Base-by-base conservation (phyloP, 176 grass and related monocot genomes). In the Puccinellia tenuiflora region DNA sequence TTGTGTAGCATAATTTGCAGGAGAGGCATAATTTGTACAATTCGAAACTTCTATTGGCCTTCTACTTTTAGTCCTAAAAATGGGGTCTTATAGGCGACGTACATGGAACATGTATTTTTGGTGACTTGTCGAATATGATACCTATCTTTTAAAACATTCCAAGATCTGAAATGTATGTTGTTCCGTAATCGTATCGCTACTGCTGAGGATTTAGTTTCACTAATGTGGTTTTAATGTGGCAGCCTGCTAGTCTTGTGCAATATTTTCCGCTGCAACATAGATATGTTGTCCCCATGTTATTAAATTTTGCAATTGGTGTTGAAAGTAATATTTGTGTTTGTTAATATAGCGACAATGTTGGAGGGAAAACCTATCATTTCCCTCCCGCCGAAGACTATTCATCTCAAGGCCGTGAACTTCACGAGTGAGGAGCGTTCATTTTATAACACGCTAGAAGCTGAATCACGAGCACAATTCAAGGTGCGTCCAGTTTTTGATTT, bases 401-500 rank as follows among this genome's bases (percentile, higher is more conserved):
- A 81, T 83, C 86, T 99, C 45, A 96, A 94, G 84, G 92, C 63
- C 5, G 97, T 96, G 68, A 88, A 85, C 70, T 99, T 99, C 81
- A 92, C 91, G 5, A 29, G 35, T 29, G 88, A 99, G 24, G 97
- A 99, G 85, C 91, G 97, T 25, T 48, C 81, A 75, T 99, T 99
- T 86, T 99, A 99, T 84, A 89, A 90, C 45, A 79, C 20, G 20
- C 76, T 99, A 78, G 97, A 99, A 90, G 80, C 93, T 46, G 97
- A 95, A 85, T 99, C 97, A 38, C 84, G 97, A 73, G 97, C 91
- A 63, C 89, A 99, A 81, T 99, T 99, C 78, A 96, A 99, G 91
- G 97, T 99, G 55, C 64, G 85, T 78, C 80, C 31, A 57, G 26
- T 78, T 51, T 48, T 16, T 85, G 45, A 34, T 24, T 3, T 84